Percentiles rank a stretch among this genome's conserved stretches.
Conservation (phyloP, 2,329 filamentous ascomycete genomes). For the Lachnellula hyalina region DNA sequence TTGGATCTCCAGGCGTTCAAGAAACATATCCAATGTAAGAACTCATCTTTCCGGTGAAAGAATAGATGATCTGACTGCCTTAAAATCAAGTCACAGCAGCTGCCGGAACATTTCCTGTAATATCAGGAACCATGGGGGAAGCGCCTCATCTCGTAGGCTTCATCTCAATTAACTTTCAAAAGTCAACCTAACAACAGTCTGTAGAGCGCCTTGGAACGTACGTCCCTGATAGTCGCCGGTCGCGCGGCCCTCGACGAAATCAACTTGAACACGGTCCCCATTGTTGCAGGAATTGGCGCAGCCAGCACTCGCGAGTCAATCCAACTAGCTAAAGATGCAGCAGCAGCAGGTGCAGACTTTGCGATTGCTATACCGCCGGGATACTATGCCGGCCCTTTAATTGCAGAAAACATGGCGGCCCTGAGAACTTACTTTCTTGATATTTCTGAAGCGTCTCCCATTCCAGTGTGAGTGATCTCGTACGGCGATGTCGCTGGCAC, state of each 20-base stretch:
- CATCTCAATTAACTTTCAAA: background rate
- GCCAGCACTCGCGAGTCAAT: constrained; percentile 34
- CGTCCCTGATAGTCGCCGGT: constrained; percentile 37
- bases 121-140: constrained; percentile 11
- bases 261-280: constrained; percentile 33
- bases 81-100: background rate
- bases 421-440: constrained; percentile 23
- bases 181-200: background rate
- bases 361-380: constrained; percentile 16
- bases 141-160: constrained; percentile 5
- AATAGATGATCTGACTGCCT: background rate
- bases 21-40: constrained; percentile 10
- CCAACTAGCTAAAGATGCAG: constrained; percentile 34
- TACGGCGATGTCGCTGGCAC: background rate
- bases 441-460: constrained; percentile 16
- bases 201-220: constrained; percentile 31
- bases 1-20: constrained; percentile 6
- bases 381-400: constrained; percentile 14
- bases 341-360: constrained; percentile 33
- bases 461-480: constrained; percentile 16
- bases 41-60: background rate
- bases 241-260: constrained; percentile 35
- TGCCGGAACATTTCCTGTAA: constrained; percentile 7
- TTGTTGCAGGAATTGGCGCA: constrained; percentile 42
- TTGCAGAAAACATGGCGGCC: constrained; percentile 8